Evolutionary conservation across 2,329 filamentous ascomycete genomes (phyloP).

Genomic region (Xylaria sp.): DNA sequence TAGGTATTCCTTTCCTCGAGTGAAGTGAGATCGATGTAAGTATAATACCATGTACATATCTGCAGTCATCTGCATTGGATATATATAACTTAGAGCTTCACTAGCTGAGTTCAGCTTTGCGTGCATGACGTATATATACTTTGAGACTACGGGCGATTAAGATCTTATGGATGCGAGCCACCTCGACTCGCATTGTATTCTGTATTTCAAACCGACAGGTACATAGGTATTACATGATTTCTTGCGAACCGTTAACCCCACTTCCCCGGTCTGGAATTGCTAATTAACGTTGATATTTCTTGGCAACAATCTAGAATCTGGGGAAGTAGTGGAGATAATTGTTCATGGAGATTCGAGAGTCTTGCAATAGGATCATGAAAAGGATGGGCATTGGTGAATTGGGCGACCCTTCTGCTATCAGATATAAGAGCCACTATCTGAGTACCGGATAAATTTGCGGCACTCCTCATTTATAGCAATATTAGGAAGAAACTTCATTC

Average conservation of each 20-base stretch:
- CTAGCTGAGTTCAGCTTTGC: no score
- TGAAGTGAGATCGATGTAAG: not conserved
- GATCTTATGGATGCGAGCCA: not conserved
- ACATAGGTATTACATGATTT: not conserved
- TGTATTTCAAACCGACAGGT: not conserved
- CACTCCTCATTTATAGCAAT: not conserved
- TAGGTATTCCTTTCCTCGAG: not conserved
- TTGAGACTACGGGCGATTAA: not conserved
- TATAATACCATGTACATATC: not conserved
- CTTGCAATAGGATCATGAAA: not conserved
- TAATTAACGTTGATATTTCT: conserved; percentile 9
- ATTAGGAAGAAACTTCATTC: not conserved
- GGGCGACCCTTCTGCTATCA: no score
- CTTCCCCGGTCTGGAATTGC: conserved; percentile 6
- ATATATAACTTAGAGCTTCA: not conserved
- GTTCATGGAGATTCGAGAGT: not conserved
- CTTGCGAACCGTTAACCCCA: not conserved
- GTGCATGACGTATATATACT: not conserved
- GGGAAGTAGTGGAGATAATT: conserved; percentile 25
- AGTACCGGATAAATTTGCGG: not conserved
- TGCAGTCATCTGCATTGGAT: not conserved
- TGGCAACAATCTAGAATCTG: conserved; percentile 26
- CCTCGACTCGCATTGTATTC: not conserved
- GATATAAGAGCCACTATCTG: not conserved
- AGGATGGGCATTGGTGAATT: not conserved